Evolutionary conservation across 2,329 filamentous ascomycete genomes (phyloP), one percentile per base, ranked within the genome.

Genomic region (Exophiala aquamarina): DNA sequence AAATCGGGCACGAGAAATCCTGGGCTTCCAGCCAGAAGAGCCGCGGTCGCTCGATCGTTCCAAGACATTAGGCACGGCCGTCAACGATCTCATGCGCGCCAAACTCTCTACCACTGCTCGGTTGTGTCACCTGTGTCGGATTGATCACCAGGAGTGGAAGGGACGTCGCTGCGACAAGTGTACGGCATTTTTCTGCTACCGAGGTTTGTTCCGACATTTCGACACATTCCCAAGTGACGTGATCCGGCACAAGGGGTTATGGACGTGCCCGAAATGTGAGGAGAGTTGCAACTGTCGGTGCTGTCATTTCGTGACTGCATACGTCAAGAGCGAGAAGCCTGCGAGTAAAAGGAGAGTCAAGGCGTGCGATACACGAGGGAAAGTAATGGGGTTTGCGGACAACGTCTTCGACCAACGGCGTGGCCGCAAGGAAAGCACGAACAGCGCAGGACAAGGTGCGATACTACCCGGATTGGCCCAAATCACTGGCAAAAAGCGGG

Each of bases 351-450:
- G 54, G 28, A 59, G 64, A 18, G 57, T 67, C 18, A 66, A 64
- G 41, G 59, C 64, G 3, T 52, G 54, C 20, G 65, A 67, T 46
- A 37, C 61, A 17, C 59, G 65, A 14, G 64, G 65, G 1, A 64
- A 64, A 39, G 54, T 60, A 14, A 59, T 62, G 53, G 65, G 65
- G 2, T 67, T 67, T 55, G 61, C 62, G 5, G 65, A 67, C 44
- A 67, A 67, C 51, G 64, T 67, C 3, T 67, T 66, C 50, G 63
- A 67, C 47, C 63, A 66, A 42, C 66, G 63, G 50, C 54, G 63
- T 47, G 63, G 62, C 10, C 47, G 52, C 8, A 48, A 55, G 29
- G 57, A 59, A 29, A 40, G 38, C 32, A 47, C 38, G 11, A 37
- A 38, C 15, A 20, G 29, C 17, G 11, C 11, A 26, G 38, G 35